Conservation (phyloP, 2,329 filamentous ascomycete genomes). For the Penicillium sp. region DNA sequence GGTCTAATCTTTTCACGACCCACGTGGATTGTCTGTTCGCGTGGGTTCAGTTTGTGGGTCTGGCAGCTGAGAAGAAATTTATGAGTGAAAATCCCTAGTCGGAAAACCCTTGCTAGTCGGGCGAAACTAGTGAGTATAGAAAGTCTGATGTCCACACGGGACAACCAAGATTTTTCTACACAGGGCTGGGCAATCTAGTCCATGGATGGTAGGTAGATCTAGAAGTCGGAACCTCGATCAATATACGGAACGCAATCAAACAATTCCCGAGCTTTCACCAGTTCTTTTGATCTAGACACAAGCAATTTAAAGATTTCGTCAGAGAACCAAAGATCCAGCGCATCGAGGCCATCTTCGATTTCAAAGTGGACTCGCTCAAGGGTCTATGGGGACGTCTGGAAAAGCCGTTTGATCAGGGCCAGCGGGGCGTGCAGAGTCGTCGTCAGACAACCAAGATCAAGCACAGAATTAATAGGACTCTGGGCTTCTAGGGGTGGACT, state of each 20-base stretch:
- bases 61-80: neutral
- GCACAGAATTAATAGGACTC: neutral
- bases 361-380: constrained; percentile 3
- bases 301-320: neutral
- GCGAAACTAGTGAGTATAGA: neutral
- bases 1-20: neutral
- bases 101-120: neutral
- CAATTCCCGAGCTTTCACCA: neutral
- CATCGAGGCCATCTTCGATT: neutral
- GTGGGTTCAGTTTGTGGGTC: neutral
- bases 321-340: neutral
- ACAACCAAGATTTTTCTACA: neutral
- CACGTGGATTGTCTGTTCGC: neutral
- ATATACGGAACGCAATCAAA: neutral
- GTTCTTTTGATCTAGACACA: neutral
- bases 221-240: neutral
- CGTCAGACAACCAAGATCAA: constrained; percentile 11
- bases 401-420: constrained; percentile 7
- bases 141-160: neutral
- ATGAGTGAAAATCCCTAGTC: neutral
- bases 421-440: constrained; percentile 9
- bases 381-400: constrained; percentile 1
- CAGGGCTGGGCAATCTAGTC: neutral
- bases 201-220: constrained; percentile 1
- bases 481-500: neutral